These are phyloP conservation scores for Paragyromitra xinjiangensis DNA, from an alignment of 495 filamentous ascomycete genomes.

Conservation along the genomic window DNA sequence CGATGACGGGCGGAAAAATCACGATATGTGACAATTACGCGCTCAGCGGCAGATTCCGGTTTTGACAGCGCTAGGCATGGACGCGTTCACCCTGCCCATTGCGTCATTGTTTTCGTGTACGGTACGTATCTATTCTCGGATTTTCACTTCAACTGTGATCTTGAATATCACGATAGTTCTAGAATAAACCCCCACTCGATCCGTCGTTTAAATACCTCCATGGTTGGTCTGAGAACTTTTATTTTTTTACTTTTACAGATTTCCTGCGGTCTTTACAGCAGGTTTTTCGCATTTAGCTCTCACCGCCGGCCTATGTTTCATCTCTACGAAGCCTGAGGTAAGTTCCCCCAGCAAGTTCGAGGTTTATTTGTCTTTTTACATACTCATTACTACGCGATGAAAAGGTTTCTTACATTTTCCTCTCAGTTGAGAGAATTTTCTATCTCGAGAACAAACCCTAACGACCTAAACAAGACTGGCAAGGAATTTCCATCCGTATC, in stretches of 20 bases:
- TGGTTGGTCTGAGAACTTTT: neutral
- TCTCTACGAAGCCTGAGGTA: neutral
- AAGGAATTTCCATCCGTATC: conserved; percentile 2
- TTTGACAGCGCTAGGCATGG: conserved; percentile 13
- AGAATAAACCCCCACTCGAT: conserved; percentile 1
- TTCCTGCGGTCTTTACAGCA: neutral
- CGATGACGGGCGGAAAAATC: neutral
- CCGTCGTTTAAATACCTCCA: conserved; percentile 26
- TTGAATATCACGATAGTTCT: conserved; percentile 1
- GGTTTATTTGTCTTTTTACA: conserved; percentile 15
- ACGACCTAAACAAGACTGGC: conserved; percentile 1
- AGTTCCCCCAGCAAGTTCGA: neutral
- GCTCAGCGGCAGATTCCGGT: conserved; percentile 8
- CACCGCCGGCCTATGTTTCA: neutral
- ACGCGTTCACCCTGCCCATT: neutral
- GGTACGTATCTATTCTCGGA: conserved; percentile 11
- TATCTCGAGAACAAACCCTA: neutral
- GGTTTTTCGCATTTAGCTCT: conserved; percentile 5
- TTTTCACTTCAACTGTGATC: neutral
- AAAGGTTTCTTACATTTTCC: neutral
- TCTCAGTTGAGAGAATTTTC: neutral
- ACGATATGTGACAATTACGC: neutral
- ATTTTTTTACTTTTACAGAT: conserved; percentile 14
- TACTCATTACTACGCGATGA: neutral
- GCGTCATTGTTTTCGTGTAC: conserved; percentile 31